Base-by-base conservation (phyloP, 2,329 filamentous ascomycete genomes). In the Botrytis galanthina region DNA sequence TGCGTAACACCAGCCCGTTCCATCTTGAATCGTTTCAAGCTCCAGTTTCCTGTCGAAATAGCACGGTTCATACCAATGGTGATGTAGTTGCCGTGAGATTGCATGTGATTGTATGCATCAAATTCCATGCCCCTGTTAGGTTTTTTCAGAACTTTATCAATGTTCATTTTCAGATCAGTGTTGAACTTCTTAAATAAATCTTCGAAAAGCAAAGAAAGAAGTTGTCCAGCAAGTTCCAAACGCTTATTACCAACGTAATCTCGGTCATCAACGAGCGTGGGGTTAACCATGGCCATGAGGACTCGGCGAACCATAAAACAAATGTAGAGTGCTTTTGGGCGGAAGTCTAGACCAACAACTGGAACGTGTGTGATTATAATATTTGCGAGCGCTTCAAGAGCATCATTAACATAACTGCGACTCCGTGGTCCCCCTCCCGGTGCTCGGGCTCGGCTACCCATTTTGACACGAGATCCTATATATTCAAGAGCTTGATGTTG, bases 231-330 rank as follows among this genome's bases (percentile, higher is more conserved):
- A 83, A 99, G 83, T 82, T 99, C 96, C 61, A 99, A 86, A 74
- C 96, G 90, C 84, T 99, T 99, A 84, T 99, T 99, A 77, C 96
- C 96, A 44, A 99, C 94, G 80, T 98, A 99, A 83, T 99, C 97
- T 80, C 96, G 89, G 81, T 99, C 96, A 78, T 99, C 96, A 2
- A 99, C 94, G 71, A 98, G 86, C 73, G 92, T 94, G 1, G 93
- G 89, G 80, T 99, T 93, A 74, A 96, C 92, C 80, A 94, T 92
- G 2, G 95, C 95, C 93, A 98, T 97, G 67, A 99, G 84, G 5
- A 98, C 95, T 82, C 95, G 90, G n/a, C 96, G 92, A 42, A 94
- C 93, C 96, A 99, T 99, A 85, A 97, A 93, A 66, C 95, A 95
- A 72, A 99, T 90, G 80, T 98, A 99, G 14, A 98, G 88, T 35